Evolutionary conservation across 2,329 filamentous ascomycete species (phyloP).

Genomic region (Fusarium sp.): DNA sequence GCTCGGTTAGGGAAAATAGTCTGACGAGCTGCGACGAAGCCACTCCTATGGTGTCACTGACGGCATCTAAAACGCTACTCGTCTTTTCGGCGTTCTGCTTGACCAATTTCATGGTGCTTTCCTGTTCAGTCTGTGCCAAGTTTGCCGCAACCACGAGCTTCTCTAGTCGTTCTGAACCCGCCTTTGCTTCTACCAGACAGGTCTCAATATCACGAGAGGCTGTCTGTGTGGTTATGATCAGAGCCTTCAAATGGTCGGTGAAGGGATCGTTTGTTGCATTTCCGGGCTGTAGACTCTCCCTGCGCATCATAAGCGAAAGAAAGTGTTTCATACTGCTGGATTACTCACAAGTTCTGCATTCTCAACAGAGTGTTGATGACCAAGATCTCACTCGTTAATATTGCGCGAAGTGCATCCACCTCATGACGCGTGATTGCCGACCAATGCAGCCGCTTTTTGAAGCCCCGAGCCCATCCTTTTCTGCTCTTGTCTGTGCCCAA

Average conservation of each 20-base stretch:
- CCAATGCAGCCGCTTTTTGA: background rate
- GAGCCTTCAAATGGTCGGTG: background rate
- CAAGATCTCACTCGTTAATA: background rate
- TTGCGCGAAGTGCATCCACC: background rate
- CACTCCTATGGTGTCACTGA: background rate
- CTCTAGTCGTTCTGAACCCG: background rate
- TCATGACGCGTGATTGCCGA: background rate
- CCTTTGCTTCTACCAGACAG: background rate
- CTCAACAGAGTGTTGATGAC: background rate
- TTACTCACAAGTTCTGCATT: background rate
- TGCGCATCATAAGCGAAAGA: background rate
- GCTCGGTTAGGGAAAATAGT: background rate
- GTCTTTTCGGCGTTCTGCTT: background rate
- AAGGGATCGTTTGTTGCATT: background rate
- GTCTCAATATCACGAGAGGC: background rate
- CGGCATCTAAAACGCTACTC: background rate
- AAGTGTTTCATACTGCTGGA: no score
- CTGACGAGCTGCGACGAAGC: background rate
- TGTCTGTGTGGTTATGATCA: background rate
- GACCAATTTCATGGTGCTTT: background rate
- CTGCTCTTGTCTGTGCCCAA: background rate
- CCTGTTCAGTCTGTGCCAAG: background rate
- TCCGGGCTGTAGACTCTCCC: background rate
- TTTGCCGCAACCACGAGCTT: background rate
- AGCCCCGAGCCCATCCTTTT: background rate